phyloP scores from a whole-genome alignment of 441 rosid genomes.

The Adansonia madagascariensis region DNA sequence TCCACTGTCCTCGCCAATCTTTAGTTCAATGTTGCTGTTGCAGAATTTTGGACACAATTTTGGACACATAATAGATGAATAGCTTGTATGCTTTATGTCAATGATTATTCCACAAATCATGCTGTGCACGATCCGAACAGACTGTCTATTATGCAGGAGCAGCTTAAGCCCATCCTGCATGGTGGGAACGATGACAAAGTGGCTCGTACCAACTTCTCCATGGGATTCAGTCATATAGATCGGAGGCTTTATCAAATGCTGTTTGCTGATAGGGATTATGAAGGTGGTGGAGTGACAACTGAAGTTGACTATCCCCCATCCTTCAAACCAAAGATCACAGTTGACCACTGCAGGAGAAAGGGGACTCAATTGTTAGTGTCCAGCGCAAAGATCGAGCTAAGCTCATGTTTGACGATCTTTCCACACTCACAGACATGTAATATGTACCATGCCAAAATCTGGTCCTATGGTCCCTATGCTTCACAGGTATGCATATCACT shows the following conservation, averaged over 20 bases:
- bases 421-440: constrained; percentile 94
- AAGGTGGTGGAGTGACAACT: constrained; percentile 44
- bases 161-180: constrained; percentile 70
- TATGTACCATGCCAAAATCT: constrained; percentile 79
- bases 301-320: constrained; percentile 48
- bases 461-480: constrained; percentile 73
- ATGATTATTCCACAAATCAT: constrained; percentile 55
- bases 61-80: constrained; percentile 91
- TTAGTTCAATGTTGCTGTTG: constrained; percentile 83
- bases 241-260: constrained; percentile 90
- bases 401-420: constrained; percentile 85
- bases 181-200: constrained; percentile 72
- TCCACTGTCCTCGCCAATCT: constrained; percentile 81
- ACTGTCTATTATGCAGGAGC: constrained; percentile 69
- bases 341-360: constrained; percentile 77
- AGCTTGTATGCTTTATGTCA: constrained; percentile 83
- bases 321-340: constrained; percentile 57
- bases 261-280: constrained; percentile 92
- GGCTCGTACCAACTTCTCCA: constrained; percentile 67
- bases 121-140: constrained; percentile 68
- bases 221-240: constrained; percentile 87
- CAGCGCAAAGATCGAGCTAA: constrained; percentile 80
- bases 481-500: constrained; percentile 50
- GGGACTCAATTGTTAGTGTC: constrained; percentile 73
- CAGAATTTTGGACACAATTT: constrained; percentile 96